Base-by-base conservation (phyloP, 2,329 filamentous ascomycete species). In the Pestalotiopsis sp. region DNA sequence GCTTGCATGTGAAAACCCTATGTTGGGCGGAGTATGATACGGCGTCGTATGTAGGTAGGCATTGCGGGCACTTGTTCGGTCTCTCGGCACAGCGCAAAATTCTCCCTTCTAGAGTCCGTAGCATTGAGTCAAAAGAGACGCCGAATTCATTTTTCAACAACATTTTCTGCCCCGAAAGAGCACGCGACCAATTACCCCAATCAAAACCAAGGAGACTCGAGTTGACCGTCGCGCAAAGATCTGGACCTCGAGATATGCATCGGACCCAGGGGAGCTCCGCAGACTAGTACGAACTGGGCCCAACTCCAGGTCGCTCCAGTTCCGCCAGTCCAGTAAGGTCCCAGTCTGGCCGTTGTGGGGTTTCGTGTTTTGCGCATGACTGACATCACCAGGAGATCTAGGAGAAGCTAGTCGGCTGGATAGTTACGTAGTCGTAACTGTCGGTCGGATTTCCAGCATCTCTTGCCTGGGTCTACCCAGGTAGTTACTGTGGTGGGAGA, bases 301-400 rank as follows among this genome's bases (percentile, higher is more conserved):
- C 38, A 49, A 65, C 25, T 65, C 41, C 57, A 67, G 45, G 17
- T 36, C 14, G 23, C 25, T 27, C 25, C 12, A 27, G 23, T 27
- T 27, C 27, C 27, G 27, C 27, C 27, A 27, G 23, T 36, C 23
- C 57, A 59, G 57, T 59, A 13, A 36, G 57, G 57, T 27, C 23
- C 31, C 57, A 59, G 59, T 39, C 45, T 52, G 17, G 45, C 45
- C 45, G 20, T 9, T 62, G 59, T 36, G 59, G 59, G 59, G 59
- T 39, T 52, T 52, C 45, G 45, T 52, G 45, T 52, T 52, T 52
- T 52, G 45, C 45, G 45, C 45, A 52, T 20, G 39, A 39, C 65
- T 69, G 67, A 69, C 68, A 69, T 69, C 68, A 67, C 64, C 65
- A 27, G 49, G 36, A 67, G 63, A 58, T 45, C 63, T 67, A 23